Percentiles rank a stretch among this genome's conserved stretches.
Conservation (phyloP, 352 stramenopile species). For the Phytopythium sindhum region DNA sequence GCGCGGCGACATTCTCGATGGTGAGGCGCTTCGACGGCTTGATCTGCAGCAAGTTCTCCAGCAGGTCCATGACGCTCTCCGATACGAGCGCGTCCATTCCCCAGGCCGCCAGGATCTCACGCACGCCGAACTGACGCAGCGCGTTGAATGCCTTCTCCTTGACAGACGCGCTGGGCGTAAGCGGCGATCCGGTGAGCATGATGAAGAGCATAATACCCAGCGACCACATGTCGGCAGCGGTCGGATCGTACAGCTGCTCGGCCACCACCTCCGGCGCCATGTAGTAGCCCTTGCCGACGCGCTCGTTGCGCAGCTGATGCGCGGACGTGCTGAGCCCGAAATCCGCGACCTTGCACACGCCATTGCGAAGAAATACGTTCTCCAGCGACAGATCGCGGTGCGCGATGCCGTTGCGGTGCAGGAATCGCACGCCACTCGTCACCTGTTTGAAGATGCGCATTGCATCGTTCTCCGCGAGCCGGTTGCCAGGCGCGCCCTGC, state of each 20-base stretch:
- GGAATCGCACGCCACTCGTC: conserved; percentile 27
- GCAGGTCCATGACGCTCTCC: conserved; percentile 12
- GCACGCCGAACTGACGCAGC: conserved; percentile 34
- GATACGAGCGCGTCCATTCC: conserved; percentile 26
- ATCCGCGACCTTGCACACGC: conserved; percentile 44
- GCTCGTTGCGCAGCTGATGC: conserved; percentile 14
- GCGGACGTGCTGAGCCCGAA: conserved; percentile 46
- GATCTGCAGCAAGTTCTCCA: conserved; percentile 25
- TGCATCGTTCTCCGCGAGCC: conserved; percentile 18
- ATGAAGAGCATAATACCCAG: conserved; percentile 68
- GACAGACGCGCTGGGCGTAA: conserved; percentile 23
- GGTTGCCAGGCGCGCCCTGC: conserved; percentile 16
- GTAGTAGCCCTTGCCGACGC: conserved; percentile 48
- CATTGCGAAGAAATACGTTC: conserved; percentile 37
- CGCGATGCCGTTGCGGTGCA: conserved; percentile 35
- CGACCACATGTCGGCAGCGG: conserved; percentile 64
- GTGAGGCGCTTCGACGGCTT: conserved; percentile 23
- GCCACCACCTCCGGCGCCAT: conserved; percentile 55
- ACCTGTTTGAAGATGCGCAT: conserved; percentile 29
- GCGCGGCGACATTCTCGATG: conserved; percentile 13
- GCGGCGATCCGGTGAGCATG: conserved; percentile 58
- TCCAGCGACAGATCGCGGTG: conserved; percentile 55
- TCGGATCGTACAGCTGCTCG: conserved; percentile 30
- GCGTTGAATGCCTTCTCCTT: conserved; percentile 32
- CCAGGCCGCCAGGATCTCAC: conserved; percentile 49